phyloP scores from a whole-genome alignment of 805 yeast species.

The Lachancea cidri region DNA sequence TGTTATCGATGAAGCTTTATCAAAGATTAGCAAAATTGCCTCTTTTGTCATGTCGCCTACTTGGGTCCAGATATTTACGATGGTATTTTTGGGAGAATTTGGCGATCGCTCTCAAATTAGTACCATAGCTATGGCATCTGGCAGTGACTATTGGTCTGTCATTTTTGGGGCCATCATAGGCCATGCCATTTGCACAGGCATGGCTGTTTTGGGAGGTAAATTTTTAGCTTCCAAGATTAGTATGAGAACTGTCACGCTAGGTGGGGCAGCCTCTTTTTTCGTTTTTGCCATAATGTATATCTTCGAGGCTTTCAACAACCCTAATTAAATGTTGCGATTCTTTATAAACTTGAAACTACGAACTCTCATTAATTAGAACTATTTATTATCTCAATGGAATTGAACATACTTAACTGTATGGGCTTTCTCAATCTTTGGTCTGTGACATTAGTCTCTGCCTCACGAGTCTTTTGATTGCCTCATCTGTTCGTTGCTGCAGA shows the following conservation, averaged over 20 bases:
- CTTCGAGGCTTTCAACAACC: slow-evolving; percentile 48
- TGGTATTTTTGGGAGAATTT: slow-evolving; percentile 98
- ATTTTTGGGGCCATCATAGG: slow-evolving; percentile 87
- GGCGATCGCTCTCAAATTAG: slow-evolving; percentile 98
- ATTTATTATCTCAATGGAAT: neutral
- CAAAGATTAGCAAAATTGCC: slow-evolving; percentile 39
- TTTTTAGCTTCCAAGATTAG: slow-evolving; percentile 83
- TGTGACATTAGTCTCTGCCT: slow-evolving; percentile 30
- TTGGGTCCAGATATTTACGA: slow-evolving; percentile 90
- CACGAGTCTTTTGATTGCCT: slow-evolving; percentile 36
- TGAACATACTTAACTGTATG: neutral
- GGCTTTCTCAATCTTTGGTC: slow-evolving; percentile 5
- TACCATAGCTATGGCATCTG: slow-evolving; percentile 98
- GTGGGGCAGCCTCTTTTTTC: slow-evolving; percentile 85
- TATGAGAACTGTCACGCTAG: slow-evolving; percentile 85
- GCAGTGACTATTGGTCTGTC: slow-evolving; percentile 84
- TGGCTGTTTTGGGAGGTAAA: slow-evolving; percentile 94
- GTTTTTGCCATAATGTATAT: slow-evolving; percentile 78
- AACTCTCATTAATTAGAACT: neutral
- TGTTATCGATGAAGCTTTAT: slow-evolving; percentile 4
- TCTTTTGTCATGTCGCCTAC: slow-evolving; percentile 71
- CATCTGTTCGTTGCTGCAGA: slow-evolving; percentile 40
- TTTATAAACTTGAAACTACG: slow-evolving; percentile 2
- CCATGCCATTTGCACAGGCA: slow-evolving; percentile 78
- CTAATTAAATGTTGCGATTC: slow-evolving; percentile 1